These are phyloP conservation scores for Candida loeiensis DNA, from an alignment of 805 yeast genomes.

Conservation along the genomic window DNA sequence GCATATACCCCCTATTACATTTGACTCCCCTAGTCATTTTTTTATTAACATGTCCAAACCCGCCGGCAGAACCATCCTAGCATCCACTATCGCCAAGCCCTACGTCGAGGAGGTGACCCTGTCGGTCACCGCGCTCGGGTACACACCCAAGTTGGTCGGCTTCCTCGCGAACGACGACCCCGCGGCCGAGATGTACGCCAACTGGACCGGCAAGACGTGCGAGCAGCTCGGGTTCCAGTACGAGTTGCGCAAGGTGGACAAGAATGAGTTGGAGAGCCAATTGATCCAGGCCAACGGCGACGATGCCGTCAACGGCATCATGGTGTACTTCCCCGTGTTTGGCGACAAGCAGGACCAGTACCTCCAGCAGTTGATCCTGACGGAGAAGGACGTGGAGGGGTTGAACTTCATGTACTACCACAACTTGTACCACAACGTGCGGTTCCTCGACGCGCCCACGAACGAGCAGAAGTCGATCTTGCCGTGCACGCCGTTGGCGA, in stretches of 20 bases:
- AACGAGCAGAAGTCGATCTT: conserved; percentile 74
- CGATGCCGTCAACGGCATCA: conserved; percentile 77
- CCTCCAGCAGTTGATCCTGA: conserved; percentile 86
- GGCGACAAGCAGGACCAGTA: conserved; percentile 95
- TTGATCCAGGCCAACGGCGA: conserved; percentile 81
- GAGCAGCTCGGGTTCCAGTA: conserved; percentile 81
- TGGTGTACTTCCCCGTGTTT: conserved; percentile 96
- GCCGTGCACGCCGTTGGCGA: conserved; percentile 95
- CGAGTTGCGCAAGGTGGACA: conserved; percentile 68
- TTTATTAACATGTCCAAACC: conserved; percentile 25
- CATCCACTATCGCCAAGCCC: conserved; percentile 81
- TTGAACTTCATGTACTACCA: conserved; percentile 86
- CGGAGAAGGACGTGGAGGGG: conserved; percentile 95
- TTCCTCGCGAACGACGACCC: conserved; percentile 91
- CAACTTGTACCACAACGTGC: conserved; percentile 89
- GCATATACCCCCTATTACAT: too few species aligned
- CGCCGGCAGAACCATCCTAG: conserved; percentile 80
- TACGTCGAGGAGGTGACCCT: conserved; percentile 67
- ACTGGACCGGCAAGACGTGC: conserved; percentile 92
- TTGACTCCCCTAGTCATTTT: too few species aligned
- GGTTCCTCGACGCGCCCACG: conserved; percentile 72
- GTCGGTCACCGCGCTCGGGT: conserved; percentile 50
- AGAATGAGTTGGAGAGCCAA: conserved; percentile 81
- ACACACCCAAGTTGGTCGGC: conserved; percentile 80
- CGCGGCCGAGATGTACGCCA: conserved; percentile 92